Base-by-base conservation (phyloP, 192 early-diverging fungal species). In the Umbelopsis sp. region DNA sequence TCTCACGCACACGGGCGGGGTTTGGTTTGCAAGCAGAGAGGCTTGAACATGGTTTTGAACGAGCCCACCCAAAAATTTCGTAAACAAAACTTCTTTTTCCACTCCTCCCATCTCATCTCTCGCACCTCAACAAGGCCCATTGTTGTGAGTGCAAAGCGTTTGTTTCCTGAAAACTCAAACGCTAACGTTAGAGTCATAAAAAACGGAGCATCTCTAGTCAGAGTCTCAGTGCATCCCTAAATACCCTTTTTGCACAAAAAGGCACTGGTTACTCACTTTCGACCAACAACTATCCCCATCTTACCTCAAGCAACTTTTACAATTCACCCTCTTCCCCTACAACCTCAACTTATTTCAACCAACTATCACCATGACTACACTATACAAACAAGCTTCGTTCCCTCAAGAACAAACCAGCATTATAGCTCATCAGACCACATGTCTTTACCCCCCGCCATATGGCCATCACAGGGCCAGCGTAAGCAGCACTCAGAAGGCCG, bases 111-210 rank as follows among this genome's bases (percentile, higher is more conserved):
- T 55, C 16, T 5, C 30, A 12, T 13, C 27, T 35, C 55, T 30
- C 55, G 55, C 55, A 61, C 55, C 55, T 61, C 55, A 61, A 61
- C 55, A 61, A 61, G 37, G 7, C 37, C 30, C 16, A 22, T 61
- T 61, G 55, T 61, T 61, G 55, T 61, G 55, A 61, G 55, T 61
- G 55, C 55, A 35, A 49, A 61, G 55, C 25, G 55, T 61, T 61
- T 35, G 55, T n/a, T 61, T 33, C 27, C 55, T 41, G 37, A 41
- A 41, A 41, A 41, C 37, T 41, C 37, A 10, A 41, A 41, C 37
- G 37, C 37, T 30, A 41, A 41, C 37, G 37, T 6, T 41, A 41
- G 37, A 41, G 37, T 41, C 37, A 41, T 41, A 41, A 41, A 41
- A 41, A 41, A 41, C 37, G 37, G 37, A 41, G 37, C 5, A 41